Evolutionary conservation across 2,329 filamentous ascomycete species (phyloP), one percentile per base, ranked within the genome.

Genomic region (Arthrinium phaeospermum): DNA sequence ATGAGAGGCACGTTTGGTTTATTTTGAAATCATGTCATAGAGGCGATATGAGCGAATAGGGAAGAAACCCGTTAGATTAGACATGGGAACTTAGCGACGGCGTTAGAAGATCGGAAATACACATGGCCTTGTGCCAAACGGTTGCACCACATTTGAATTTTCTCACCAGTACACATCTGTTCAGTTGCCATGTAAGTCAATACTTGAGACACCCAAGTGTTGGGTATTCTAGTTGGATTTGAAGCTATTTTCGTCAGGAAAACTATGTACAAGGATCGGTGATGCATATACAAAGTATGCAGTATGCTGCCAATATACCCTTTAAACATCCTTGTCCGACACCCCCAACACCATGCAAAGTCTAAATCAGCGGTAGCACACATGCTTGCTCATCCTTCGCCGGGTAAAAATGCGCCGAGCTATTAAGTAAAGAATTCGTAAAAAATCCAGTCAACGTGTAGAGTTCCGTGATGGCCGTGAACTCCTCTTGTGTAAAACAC

Each of bases 211-310:
- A 3, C 34, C 41, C 34, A 64, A 5, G 19, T 5, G 8, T 41
- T 64, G 19, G 57, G 0, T n/a, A 64, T 41, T 22, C 13, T 64
- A 8, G 34, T 64, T n/a, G 10, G 34, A 64, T 64, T 64, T n/a
- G 57, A 64, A 41, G 19, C 34, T 64, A 64, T 64, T 24, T 41
- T 37, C 57, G 22, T 64, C 34, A 24, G 34, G 22, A n/a, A 64
- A 41, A 61, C 8, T 41, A 64, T 64, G 41, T 64, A 64, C 57
- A 64, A 41, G 34, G 57, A 64, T 64, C 41, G 34, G 57, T 41
- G 57, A 24, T 64, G 57, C 57, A 41, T 64, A n/a, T 64, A n/a
- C 19, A 34, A 61, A 61, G 53, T 61, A 64, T 64, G 57, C 34
- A 2, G 24, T 64, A 41, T 64, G 19, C 34, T 24, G 19, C 57